phyloP scores from a whole-genome alignment of 2,329 filamentous ascomycete genomes.

The Botryotinia calthae region DNA sequence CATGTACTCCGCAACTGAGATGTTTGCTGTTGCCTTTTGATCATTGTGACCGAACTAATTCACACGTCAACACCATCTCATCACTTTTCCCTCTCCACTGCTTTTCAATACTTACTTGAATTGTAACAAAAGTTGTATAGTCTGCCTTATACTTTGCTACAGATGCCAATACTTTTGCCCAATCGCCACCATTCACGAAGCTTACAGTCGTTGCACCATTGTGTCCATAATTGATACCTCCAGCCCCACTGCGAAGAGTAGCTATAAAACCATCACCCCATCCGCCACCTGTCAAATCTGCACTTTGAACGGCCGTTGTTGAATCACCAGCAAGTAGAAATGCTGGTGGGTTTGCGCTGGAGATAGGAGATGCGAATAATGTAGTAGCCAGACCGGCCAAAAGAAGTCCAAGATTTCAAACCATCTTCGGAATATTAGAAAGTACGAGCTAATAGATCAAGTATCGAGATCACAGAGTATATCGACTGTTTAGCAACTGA shows the following conservation, averaged over 20 bases:
- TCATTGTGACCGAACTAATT: slow-evolving; percentile 51
- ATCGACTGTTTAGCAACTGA: background rate
- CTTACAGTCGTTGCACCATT: slow-evolving; percentile 48
- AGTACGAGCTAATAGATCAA: background rate
- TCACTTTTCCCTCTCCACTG: background rate
- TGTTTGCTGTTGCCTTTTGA: slow-evolving; percentile 45
- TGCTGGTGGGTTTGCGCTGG: slow-evolving; percentile 28
- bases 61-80: background rate
- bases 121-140: slow-evolving; percentile 48
- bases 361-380: background rate
- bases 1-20: slow-evolving; percentile 43
- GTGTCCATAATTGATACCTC: slow-evolving; percentile 46
- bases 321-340: slow-evolving; percentile 46
- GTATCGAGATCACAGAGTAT: background rate
- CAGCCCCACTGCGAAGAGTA: slow-evolving; percentile 40
- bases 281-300: slow-evolving; percentile 33
- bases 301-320: slow-evolving; percentile 37
- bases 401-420: background rate
- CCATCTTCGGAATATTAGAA: background rate
- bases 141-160: slow-evolving; percentile 38
- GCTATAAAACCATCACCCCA: slow-evolving; percentile 52
- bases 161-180: slow-evolving; percentile 44
- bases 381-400: background rate
- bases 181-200: slow-evolving; percentile 47
- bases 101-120: slow-evolving; percentile 41